Evolutionary conservation across 768 basidiomycete species (phyloP).

Genomic region (Phylloporus sp.): DNA sequence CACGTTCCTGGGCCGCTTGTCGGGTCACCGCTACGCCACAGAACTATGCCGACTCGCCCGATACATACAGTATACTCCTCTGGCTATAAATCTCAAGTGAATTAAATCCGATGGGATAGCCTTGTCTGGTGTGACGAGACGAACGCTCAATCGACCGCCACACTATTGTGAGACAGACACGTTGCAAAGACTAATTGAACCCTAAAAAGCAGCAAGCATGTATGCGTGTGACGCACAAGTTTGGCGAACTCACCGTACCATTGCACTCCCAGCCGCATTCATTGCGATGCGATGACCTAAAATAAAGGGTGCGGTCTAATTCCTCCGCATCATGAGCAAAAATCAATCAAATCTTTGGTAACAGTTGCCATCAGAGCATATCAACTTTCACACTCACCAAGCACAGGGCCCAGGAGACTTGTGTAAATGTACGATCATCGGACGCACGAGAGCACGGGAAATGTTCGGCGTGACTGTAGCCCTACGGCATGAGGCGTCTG

Average conservation of each 20-base stretch:
- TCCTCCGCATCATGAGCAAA: neutral
- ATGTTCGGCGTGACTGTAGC: too few species aligned
- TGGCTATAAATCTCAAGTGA: neutral
- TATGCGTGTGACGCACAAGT: neutral
- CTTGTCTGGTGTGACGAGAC: neutral
- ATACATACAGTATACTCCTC: slow-evolving; percentile 4
- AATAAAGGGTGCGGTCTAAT: too few species aligned
- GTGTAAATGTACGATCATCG: too few species aligned
- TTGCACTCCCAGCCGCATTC: neutral
- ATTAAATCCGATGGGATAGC: neutral
- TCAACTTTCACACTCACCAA: neutral
- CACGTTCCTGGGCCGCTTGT: neutral
- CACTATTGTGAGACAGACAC: neutral
- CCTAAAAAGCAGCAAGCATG: slow-evolving; percentile 4
- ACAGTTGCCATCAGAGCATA: neutral
- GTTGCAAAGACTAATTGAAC: slow-evolving; percentile 7
- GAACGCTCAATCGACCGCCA: neutral
- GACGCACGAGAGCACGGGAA: too few species aligned
- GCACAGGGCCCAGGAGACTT: too few species aligned
- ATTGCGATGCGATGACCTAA: neutral
- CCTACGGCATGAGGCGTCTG: too few species aligned
- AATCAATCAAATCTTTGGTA: neutral
- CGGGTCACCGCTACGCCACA: slow-evolving; percentile 22
- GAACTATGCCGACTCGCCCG: slow-evolving; percentile 10
- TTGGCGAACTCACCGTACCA: neutral